Base-by-base conservation (phyloP, 2,329 filamentous ascomycete genomes). In the Davidsoniella australis region DNA sequence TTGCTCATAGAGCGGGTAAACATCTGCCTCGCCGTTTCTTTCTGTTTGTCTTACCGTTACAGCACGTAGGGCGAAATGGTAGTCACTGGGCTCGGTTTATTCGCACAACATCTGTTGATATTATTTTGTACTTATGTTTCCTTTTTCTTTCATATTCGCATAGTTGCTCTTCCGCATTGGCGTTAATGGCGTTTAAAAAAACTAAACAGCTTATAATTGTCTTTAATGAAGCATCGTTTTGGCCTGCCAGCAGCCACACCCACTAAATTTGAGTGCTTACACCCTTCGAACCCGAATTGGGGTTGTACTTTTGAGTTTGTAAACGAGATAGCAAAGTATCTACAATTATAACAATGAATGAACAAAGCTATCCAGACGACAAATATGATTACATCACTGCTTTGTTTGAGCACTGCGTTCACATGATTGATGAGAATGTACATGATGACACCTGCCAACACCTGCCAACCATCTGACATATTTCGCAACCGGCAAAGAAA, bases 181-280 rank as follows among this genome's bases (percentile, higher is more conserved):
- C 45, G 49, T 51, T 51, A 38, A 45, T 20, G 50, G 45, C 50
- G 46, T 46, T 46, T 41, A 38, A 41, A 43, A 43, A 43, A 43
- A 37, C 39, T 47, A 24, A 41, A 46, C 18, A 26, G 38, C 24
- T 45, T 41, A 42, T 42, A 33, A 23, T 37, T 43, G 47, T 42
- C 47, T 48, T 26, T 38, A 20, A 48, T 37, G 24, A 42, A 24
- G 29, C 39, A 43, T 48, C 6, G 23, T 41, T 48, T 5, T 29
- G 17, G 26, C 20, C 20, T 38, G 26, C 39, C 20, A 23, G 5
- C 20, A 23, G 20, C 20, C 40, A 45, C 43, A 33, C 29, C 12
- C 3, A 33, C 8, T 33, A 12, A 33, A 9, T 9, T 33, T 9
- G 4, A 12, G 29, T 33, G 29, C 29, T 33, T 9, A 33, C 12